Evolutionary conservation across 768 basidiomycete species (phyloP).

Genomic region (Leucosporidium creatinivorum): DNA sequence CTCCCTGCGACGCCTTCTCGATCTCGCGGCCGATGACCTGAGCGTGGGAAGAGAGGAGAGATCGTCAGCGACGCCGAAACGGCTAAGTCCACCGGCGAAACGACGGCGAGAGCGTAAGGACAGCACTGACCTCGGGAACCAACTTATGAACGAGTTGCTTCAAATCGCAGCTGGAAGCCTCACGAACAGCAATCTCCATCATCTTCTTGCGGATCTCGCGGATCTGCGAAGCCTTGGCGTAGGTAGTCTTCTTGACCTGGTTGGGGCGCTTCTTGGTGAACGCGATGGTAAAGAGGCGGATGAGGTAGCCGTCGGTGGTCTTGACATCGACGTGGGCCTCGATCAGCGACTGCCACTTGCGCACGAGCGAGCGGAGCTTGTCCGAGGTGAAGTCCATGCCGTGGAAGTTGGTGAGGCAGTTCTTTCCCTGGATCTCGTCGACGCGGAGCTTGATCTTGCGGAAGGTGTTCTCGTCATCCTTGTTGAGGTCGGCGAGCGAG

Average conservation of each 20-base stretch:
- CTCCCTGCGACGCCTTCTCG: conserved; percentile 91
- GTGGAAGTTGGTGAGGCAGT: conserved; percentile 99
- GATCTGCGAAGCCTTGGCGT: conserved; percentile 89
- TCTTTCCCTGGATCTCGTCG: conserved; percentile 73
- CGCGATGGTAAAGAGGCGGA: conserved; percentile 96
- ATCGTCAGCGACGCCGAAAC: too few species aligned
- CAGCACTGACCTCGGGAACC: conserved; percentile 68
- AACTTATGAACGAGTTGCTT: conserved; percentile 98
- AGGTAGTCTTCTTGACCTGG: conserved; percentile 98
- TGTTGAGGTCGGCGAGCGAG: conserved; percentile 94
- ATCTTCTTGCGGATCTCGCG: conserved; percentile 91
- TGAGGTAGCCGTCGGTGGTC: conserved; percentile 98
- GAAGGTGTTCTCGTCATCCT: conserved; percentile 99
- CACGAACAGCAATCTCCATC: conserved; percentile 78
- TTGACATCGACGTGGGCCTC: conserved; percentile 98
- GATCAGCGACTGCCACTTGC: conserved; percentile 99
- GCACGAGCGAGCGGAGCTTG: conserved; percentile 98
- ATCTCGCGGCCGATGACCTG: conserved; percentile 84
- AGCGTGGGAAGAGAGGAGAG: too few species aligned
- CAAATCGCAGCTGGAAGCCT: conserved; percentile 88
- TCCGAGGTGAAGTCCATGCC: conserved; percentile 99
- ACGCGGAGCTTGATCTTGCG: conserved; percentile 98
- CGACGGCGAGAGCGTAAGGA: too few species aligned
- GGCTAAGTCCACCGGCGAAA: too few species aligned
- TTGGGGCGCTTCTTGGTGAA: conserved; percentile 95